Conservation (phyloP, 139 green algal species). For the Tetraselmis chui region DNA sequence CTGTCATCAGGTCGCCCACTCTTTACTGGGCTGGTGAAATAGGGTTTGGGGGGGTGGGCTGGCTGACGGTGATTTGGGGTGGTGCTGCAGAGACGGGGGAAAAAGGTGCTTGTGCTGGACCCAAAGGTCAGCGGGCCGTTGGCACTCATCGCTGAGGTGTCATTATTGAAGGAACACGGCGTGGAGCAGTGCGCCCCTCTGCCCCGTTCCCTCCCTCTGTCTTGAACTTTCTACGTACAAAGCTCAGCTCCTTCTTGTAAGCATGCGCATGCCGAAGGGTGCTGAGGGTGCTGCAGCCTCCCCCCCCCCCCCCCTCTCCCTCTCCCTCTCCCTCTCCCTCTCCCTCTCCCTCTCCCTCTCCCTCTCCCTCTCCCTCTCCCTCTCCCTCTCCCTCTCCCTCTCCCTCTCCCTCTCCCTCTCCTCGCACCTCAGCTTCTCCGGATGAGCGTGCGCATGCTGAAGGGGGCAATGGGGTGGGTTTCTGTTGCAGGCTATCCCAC, state of each 20-base stretch:
- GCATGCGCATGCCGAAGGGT: neutral
- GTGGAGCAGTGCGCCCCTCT: conserved; percentile 49
- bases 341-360: too few relatives aligned
- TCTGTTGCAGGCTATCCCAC: conserved; percentile 48
- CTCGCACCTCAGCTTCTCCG: too few relatives aligned
- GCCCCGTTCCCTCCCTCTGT: neutral
- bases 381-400: too few relatives aligned
- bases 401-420: too few relatives aligned
- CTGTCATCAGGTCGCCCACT: neutral
- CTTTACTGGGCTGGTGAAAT: neutral
- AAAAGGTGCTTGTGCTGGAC: conserved; percentile 84
- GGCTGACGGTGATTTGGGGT: neutral
- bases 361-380: too few relatives aligned
- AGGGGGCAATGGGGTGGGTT: too few relatives aligned
- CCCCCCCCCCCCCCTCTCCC: neutral
- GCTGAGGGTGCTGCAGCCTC: neutral
- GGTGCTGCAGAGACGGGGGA: conserved; percentile 51
- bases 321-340: too few relatives aligned
- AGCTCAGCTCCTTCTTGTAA: neutral
- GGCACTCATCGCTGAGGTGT: conserved; percentile 56
- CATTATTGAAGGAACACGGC: conserved; percentile 82
- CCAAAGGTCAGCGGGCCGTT: conserved; percentile 60
- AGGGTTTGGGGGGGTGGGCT: neutral
- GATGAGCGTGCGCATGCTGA: too few relatives aligned
- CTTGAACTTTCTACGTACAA: conserved; percentile 3